Conservation (phyloP, 345 rosid species). For the Syzygium jambos region DNA sequence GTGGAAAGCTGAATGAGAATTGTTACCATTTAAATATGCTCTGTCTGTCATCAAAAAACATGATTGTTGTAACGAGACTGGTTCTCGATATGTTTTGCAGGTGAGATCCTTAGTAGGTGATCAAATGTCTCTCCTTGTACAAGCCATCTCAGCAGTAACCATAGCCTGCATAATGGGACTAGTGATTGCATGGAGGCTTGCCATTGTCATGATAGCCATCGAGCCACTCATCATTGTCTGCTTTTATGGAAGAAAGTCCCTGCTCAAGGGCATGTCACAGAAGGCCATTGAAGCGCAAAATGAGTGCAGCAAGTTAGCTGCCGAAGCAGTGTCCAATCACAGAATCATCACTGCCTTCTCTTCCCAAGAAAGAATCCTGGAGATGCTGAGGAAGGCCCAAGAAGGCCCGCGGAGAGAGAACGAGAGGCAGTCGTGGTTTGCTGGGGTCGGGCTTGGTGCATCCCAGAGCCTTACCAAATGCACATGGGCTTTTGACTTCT, state of each 20-base stretch:
- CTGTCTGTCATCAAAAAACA: not conserved
- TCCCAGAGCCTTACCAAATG: not conserved
- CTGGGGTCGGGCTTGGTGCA: not conserved
- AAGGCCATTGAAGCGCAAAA: not conserved
- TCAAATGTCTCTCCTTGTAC: not conserved
- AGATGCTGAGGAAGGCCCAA: not conserved
- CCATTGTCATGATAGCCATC: not conserved
- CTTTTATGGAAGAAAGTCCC: not conserved
- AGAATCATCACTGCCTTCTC: not conserved
- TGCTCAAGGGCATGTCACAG: not conserved
- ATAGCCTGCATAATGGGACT: not conserved
- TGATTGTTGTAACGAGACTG: not conserved
- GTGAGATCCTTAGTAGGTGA: constrained; percentile 4
- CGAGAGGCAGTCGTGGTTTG: not conserved
- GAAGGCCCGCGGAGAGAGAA: not conserved
- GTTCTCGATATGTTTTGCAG: not conserved
- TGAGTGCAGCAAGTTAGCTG: not conserved
- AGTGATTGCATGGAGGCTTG: constrained; percentile 4
- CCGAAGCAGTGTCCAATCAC: not conserved
- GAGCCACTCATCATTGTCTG: not conserved
- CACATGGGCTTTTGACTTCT: not conserved
- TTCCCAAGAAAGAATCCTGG: not conserved
- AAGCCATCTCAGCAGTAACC: not conserved
- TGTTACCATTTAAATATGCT: not conserved
- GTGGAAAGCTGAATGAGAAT: not conserved